These are phyloP conservation scores for Mycena leptocephala DNA, from an alignment of 768 basidiomycete species.

Conservation along the genomic window DNA sequence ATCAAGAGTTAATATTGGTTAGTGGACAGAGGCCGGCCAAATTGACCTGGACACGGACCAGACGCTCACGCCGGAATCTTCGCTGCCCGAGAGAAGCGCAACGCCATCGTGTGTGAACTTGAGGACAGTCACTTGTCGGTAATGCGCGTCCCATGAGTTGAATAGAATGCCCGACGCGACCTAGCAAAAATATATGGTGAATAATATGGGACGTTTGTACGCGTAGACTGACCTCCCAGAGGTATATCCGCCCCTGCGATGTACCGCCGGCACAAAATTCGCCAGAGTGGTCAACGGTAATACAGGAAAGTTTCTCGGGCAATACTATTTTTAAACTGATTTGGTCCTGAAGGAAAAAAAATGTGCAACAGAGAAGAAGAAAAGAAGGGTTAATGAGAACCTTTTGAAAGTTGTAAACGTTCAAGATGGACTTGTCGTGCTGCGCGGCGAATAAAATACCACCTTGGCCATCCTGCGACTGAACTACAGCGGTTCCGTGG, in stretches of 20 bases:
- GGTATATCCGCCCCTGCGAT: constrained; percentile 88
- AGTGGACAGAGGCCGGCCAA: constrained; percentile 40
- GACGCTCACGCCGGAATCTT: constrained; percentile 91
- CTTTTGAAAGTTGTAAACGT: constrained; percentile 96
- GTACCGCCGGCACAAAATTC: constrained; percentile 92
- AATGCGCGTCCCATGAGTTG: constrained; percentile 96
- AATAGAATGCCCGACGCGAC: constrained; percentile 94
- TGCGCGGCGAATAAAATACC: constrained; percentile 91
- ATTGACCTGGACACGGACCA: constrained; percentile 92
- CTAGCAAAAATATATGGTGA: constrained; percentile 56
- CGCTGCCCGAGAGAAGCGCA: constrained; percentile 88
- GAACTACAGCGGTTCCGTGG: constrained; percentile 80
- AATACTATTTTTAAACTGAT: constrained; percentile 88
- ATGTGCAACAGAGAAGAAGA: not conserved
- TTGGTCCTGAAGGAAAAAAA: constrained; percentile 79
- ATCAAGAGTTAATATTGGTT: constrained; percentile 27
- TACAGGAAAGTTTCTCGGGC: constrained; percentile 90
- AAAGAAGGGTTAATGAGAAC: constrained; percentile 55
- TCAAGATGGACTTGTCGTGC: constrained; percentile 89
- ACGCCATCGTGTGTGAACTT: constrained; percentile 89
- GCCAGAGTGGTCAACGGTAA: constrained; percentile 82
- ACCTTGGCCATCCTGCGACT: constrained; percentile 81
- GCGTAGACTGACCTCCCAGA: constrained; percentile 89
- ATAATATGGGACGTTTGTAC: not conserved
- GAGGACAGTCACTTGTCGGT: constrained; percentile 88